Evolutionary conservation across 805 yeast species (phyloP).

Genomic region (Diddensiella santjacobensis): DNA sequence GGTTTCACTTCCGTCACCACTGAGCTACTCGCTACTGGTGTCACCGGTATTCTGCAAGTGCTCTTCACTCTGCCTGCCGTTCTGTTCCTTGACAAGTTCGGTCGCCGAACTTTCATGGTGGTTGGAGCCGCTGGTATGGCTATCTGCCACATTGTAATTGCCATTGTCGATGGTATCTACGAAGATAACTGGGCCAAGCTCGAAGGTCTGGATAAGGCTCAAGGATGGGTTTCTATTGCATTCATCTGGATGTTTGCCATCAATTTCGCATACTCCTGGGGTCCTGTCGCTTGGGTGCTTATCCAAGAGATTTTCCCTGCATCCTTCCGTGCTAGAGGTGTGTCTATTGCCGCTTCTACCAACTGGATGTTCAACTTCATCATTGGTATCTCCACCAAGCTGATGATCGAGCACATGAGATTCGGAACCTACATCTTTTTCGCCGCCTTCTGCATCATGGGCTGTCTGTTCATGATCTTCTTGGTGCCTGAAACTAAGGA

Average conservation of each 20-base stretch:
- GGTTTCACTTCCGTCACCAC: slow-evolving; percentile 48
- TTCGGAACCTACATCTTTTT: slow-evolving; percentile 32
- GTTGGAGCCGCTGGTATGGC: slow-evolving; percentile 63
- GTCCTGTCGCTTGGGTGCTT: slow-evolving; percentile 58
- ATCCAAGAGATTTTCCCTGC: slow-evolving; percentile 65
- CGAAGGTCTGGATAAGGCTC: slow-evolving; percentile 12
- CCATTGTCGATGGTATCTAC: slow-evolving; percentile 35
- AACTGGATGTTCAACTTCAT: slow-evolving; percentile 60
- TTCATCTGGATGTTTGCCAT: slow-evolving; percentile 54
- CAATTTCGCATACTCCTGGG: slow-evolving; percentile 55
- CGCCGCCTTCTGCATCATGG: slow-evolving; percentile 27
- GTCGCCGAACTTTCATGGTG: slow-evolving; percentile 61
- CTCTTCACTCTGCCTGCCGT: slow-evolving; percentile 54
- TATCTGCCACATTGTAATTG: slow-evolving; percentile 60
- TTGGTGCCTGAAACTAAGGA: slow-evolving; percentile 72
- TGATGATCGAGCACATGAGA: slow-evolving; percentile 25
- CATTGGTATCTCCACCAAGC: slow-evolving; percentile 28
- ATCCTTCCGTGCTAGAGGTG: slow-evolving; percentile 65
- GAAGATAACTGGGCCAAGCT: slow-evolving; percentile 37
- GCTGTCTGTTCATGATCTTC: slow-evolving; percentile 30
- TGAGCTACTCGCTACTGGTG: slow-evolving; percentile 41
- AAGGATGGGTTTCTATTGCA: slow-evolving; percentile 54
- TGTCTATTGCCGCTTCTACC: slow-evolving; percentile 58
- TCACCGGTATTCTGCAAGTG: slow-evolving; percentile 47
- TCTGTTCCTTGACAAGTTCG: slow-evolving; percentile 51